A percentile compares a stretch with the other conserved stretches of the same genome.
phyloP scores from a whole-genome alignment of 345 rosid genomes.

The Gossypium longicalyx region DNA sequence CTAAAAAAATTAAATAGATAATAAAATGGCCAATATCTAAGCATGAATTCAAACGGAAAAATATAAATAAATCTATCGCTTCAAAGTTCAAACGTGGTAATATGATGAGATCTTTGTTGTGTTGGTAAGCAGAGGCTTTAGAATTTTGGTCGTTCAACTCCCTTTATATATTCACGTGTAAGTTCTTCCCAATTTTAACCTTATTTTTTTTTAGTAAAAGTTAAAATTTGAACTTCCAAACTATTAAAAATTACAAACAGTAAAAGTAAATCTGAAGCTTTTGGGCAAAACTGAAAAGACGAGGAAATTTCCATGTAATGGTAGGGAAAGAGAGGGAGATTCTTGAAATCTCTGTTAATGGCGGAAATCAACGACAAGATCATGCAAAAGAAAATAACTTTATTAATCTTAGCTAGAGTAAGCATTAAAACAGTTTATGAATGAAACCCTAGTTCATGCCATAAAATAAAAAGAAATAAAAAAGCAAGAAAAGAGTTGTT shows the following conservation, averaged over 20 bases:
- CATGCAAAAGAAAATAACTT: not conserved
- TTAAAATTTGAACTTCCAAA: not conserved
- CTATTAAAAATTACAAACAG: not conserved
- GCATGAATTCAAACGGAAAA: too few relatives aligned
- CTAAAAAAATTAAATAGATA: too few relatives aligned
- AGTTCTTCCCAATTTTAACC: too few relatives aligned
- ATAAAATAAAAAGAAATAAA: not conserved
- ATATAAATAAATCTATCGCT: too few relatives aligned
- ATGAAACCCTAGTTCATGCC: constrained; percentile 17
- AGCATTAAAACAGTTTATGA: not conserved
- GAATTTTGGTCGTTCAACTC: too few relatives aligned
- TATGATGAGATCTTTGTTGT: too few relatives aligned
- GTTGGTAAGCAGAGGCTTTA: too few relatives aligned
- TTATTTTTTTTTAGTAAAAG: not conserved
- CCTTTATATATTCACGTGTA: too few relatives aligned
- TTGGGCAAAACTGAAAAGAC: not conserved
- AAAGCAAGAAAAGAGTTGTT: not conserved
- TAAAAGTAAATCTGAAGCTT: not conserved
- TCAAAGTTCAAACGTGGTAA: too few relatives aligned
- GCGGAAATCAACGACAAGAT: not conserved
- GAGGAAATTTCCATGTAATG: constrained; percentile 8
- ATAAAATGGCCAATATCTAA: too few relatives aligned
- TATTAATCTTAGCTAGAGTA: not conserved
- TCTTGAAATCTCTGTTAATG: not conserved
- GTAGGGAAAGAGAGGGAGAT: not conserved